A percentile compares a stretch with the other conserved stretches of the same genome.
These are phyloP conservation scores for Trichoderma polysporum DNA, from an alignment of 2,329 filamentous ascomycete genomes.

Conservation along the genomic window DNA sequence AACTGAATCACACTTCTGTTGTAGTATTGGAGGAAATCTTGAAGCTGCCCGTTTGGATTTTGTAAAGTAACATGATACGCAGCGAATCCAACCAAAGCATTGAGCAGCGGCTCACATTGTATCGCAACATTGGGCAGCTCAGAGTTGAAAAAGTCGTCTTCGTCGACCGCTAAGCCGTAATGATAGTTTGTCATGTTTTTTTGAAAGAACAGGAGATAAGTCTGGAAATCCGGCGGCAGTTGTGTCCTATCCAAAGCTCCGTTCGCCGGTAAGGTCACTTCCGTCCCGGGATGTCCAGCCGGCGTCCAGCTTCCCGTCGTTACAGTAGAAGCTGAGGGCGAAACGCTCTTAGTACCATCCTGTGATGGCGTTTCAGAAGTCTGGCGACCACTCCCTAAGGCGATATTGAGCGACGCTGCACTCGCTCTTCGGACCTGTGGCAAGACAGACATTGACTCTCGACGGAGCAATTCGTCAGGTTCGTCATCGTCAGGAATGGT, in stretches of 20 bases:
- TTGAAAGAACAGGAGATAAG: conserved; percentile 75
- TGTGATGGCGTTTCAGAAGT: conserved; percentile 55
- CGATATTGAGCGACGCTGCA: conserved; percentile 40
- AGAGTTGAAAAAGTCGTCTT: conserved; percentile 69
- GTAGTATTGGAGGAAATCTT: conserved; percentile 85
- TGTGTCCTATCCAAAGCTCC: conserved; percentile 52
- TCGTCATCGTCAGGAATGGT: conserved; percentile 59
- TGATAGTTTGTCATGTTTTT: conserved; percentile 78
- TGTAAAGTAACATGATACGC: conserved; percentile 80
- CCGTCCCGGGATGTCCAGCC: not conserved
- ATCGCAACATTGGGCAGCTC: conserved; percentile 71
- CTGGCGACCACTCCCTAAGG: conserved; percentile 41
- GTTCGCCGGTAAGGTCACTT: conserved; percentile 24
- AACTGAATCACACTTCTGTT: conserved; percentile 81
- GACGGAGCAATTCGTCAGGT: conserved; percentile 34
- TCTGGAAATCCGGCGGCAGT: conserved; percentile 68
- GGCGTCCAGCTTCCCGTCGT: conserved; percentile 20
- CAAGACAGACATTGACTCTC: conserved; percentile 25
- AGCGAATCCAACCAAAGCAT: conserved; percentile 83
- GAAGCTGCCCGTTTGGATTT: conserved; percentile 69
- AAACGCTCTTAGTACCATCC: conserved; percentile 51
- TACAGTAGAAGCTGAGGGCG: conserved; percentile 51
- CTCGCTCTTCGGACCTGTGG: conserved; percentile 31
- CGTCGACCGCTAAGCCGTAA: conserved; percentile 74
- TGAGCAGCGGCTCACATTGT: conserved; percentile 73